These are phyloP conservation scores for Leccinum fallax DNA, from an alignment of 1,284 basidiomycete species.

Conservation along the genomic window DNA sequence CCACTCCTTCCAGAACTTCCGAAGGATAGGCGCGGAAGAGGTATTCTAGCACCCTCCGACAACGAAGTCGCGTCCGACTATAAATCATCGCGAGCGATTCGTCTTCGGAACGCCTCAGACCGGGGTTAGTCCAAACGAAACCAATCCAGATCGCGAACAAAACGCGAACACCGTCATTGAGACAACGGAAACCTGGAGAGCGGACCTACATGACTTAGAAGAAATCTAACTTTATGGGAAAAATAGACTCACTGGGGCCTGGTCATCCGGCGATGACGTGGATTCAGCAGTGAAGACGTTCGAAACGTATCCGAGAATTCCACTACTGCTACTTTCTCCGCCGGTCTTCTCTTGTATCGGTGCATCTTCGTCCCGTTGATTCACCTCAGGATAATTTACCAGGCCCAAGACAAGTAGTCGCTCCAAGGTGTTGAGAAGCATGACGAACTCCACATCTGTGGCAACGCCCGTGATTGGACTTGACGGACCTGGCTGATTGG, in stretches of 20 bases:
- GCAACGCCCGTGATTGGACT: constrained; percentile 49
- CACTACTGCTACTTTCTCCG: constrained; percentile 55
- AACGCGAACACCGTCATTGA: constrained; percentile 72
- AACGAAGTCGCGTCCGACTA: constrained; percentile 63
- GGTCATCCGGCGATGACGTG: constrained; percentile 51
- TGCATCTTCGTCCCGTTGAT: constrained; percentile 60
- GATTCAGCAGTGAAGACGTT: constrained; percentile 76
- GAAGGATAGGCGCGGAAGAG: constrained; percentile 80
- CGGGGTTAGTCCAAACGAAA: constrained; percentile 49
- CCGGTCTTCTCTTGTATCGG: constrained; percentile 50
- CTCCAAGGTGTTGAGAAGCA: constrained; percentile 83
- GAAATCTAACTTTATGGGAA: background rate
- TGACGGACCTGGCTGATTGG: constrained; percentile 40
- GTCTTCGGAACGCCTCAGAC: constrained; percentile 54
- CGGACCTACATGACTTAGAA: constrained; percentile 48
- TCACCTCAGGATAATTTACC: constrained; percentile 50
- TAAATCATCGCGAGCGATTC: constrained; percentile 70
- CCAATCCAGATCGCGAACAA: constrained; percentile 74
- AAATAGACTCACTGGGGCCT: constrained; percentile 50
- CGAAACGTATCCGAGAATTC: constrained; percentile 80
- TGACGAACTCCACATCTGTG: constrained; percentile 84
- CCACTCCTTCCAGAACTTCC: constrained; percentile 81
- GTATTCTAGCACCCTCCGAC: constrained; percentile 81
- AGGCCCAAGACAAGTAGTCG: constrained; percentile 72
- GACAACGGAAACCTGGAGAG: constrained; percentile 68